Conservation (phyloP, 306 rosid genomes). For the Leucaena leucocephala region DNA sequence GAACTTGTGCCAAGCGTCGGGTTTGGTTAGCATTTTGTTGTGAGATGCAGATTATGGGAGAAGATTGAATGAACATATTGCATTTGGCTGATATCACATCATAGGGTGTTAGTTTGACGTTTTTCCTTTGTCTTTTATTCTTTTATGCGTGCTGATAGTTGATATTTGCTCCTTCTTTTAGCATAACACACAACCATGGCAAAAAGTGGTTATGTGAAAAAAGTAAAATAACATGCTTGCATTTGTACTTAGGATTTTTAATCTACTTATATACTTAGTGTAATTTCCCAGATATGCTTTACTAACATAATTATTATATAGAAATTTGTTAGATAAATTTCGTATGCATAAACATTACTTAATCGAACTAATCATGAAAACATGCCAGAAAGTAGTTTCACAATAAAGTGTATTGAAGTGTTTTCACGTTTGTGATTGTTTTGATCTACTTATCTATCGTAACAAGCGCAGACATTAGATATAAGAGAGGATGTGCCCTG, state of each 20-base stretch:
- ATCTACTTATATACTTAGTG: neutral
- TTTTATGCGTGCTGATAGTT: neutral
- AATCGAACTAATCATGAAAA: too few relatives aligned
- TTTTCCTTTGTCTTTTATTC: neutral
- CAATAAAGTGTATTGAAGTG: too few relatives aligned
- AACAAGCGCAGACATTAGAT: neutral
- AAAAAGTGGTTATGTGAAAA: too few relatives aligned
- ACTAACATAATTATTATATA: neutral
- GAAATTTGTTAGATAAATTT: neutral
- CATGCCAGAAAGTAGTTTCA: too few relatives aligned
- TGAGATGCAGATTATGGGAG: neutral
- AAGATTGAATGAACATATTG: constrained; percentile 16
- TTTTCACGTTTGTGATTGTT: neutral
- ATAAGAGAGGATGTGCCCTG: neutral
- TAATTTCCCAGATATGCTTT: neutral
- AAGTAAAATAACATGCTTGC: too few relatives aligned
- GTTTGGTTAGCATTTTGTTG: neutral
- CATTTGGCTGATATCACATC: neutral
- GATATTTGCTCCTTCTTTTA: neutral
- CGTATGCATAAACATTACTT: neutral
- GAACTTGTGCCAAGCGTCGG: neutral
- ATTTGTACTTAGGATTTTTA: too few relatives aligned
- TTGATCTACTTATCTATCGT: neutral
- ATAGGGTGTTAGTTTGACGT: neutral
- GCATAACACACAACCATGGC: neutral